These are phyloP conservation scores for Globisporangium nodosum DNA, from an alignment of 352 stramenopile species.

Conservation along the genomic window DNA sequence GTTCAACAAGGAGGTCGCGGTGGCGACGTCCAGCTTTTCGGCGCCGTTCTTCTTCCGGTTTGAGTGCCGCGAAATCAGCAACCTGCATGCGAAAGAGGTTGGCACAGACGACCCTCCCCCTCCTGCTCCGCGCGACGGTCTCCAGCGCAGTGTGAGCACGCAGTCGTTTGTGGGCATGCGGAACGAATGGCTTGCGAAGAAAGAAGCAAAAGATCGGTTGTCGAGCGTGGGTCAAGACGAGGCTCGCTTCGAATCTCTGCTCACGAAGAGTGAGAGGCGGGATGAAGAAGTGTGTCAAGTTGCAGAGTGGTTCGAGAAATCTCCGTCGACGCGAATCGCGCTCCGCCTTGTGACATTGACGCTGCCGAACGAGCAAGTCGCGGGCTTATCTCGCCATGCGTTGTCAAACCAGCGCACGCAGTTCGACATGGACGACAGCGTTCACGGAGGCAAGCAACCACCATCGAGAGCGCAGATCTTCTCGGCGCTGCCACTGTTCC, in stretches of 20 bases:
- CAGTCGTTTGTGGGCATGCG: conserved; percentile 46
- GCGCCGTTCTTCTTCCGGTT: conserved; percentile 84
- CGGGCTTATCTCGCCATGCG: conserved; percentile 26
- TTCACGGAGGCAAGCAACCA: conserved; percentile 15
- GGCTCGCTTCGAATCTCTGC: conserved; percentile 34
- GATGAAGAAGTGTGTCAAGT: conserved; percentile 32
- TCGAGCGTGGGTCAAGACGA: conserved; percentile 17
- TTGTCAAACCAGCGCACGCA: conserved; percentile 29
- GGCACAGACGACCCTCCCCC: not conserved
- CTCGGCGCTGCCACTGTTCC: conserved; percentile 62
- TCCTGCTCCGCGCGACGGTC: conserved; percentile 3
- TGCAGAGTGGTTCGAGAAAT: conserved; percentile 47
- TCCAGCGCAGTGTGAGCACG: conserved; percentile 38
- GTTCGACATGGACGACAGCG: conserved; percentile 52
- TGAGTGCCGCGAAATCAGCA: conserved; percentile 60
- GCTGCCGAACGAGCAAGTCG: conserved; percentile 63
- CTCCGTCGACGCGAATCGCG: conserved; percentile 37
- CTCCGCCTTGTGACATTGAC: conserved; percentile 76
- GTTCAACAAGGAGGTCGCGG: conserved; percentile 81
- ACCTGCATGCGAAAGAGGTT: conserved; percentile 13
- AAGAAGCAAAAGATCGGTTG: conserved; percentile 14
- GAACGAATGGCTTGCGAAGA: conserved; percentile 6
- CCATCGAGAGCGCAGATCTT: conserved; percentile 40
- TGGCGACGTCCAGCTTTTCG: conserved; percentile 77
- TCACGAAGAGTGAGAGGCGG: conserved; percentile 11